Evolutionary conservation across 352 stramenopile species (phyloP), one percentile per base, ranked within the genome.

Genomic region (Pythium insidiosum): DNA sequence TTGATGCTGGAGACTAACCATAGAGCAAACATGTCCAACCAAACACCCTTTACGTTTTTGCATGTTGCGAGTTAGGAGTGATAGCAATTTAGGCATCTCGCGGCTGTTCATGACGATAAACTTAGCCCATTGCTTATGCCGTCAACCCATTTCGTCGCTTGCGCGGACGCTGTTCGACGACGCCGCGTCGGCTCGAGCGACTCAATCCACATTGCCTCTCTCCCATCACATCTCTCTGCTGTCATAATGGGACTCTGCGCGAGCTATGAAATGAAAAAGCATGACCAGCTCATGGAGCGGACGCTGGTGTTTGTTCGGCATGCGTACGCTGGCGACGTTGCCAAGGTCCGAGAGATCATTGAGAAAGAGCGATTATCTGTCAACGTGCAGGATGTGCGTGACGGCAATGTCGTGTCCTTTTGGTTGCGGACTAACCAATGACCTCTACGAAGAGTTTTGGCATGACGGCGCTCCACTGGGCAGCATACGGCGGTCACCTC

Each of bases 1-100:
- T 81, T 92, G 71, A 92, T 92, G 76, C 73, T 88, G 66, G 79
- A 84, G 79, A 92, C 67, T 56, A 86, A 92, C 79, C 79, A 92
- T 92, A 84, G 79, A 87, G 79, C 79, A 86, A 51, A 92, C 61
- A 92, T 68, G 20, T 35, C 51, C 47, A 35, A 53, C 22, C 37
- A 15, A 48, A 41, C 16, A 9, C 36, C 23, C 3, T 33, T 6
- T 47, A 22, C 12, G 19, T 50, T 12, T 52, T 21, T 50, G 18
- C 7, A n/a, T n/a, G n/a, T n/a, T n/a, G n/a, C n/a, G n/a, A n/a
- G n/a, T n/a, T n/a, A n/a, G n/a, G n/a, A n/a, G n/a, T n/a, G n/a
- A n/a, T n/a, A n/a, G n/a, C n/a, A n/a, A n/a, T n/a, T n/a, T n/a
- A n/a, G n/a, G n/a, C n/a, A n/a, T n/a, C n/a, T n/a, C n/a, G n/a